Conservation (phyloP, 129 eudicot genomes). For the Artemisia tridentata region DNA sequence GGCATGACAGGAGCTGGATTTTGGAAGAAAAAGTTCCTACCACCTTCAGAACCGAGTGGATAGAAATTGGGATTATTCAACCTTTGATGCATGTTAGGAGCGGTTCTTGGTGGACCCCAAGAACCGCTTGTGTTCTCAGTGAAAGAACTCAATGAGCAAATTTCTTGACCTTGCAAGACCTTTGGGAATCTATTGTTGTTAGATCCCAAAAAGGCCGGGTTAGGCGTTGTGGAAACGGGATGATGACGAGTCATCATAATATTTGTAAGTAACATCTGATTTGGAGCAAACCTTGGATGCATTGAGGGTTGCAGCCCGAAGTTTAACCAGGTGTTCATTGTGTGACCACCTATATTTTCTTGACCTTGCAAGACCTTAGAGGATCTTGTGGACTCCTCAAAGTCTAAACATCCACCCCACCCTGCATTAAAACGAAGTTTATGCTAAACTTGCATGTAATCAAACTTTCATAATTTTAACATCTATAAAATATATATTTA, state of each 20-base stretch:
- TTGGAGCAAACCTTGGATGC: constrained; percentile 37
- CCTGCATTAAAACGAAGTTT: constrained; percentile 36
- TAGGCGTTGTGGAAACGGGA: constrained; percentile 38
- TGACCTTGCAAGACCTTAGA: constrained; percentile 99
- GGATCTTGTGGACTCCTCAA: constrained; percentile 86
- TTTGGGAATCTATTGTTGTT: constrained; percentile 58
- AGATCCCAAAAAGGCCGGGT: constrained; percentile 72
- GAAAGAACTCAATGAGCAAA: constrained; percentile 60
- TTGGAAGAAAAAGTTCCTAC: constrained; percentile 53
- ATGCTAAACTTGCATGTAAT: constrained; percentile 8
- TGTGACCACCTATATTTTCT: constrained; percentile 75
- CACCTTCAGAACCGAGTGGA: constrained; percentile 82
- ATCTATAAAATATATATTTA: background rate
- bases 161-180: constrained; percentile 99
- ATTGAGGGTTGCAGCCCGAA: constrained; percentile 47
- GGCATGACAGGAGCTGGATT: constrained; percentile 34
- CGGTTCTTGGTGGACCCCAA: constrained; percentile 39
- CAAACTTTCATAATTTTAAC: constrained; percentile 1
- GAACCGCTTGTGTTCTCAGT: constrained; percentile 38
- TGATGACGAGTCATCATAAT: constrained; percentile 37
- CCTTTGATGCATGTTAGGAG: constrained; percentile 41
- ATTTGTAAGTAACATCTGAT: constrained; percentile 32
- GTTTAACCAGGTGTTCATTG: constrained; percentile 46
- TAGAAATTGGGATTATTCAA: constrained; percentile 43
- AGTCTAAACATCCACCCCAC: constrained; percentile 72